Conservation (phyloP, 225 moss, liverwort and hornwort species). For the Sphagnum contortum region DNA sequence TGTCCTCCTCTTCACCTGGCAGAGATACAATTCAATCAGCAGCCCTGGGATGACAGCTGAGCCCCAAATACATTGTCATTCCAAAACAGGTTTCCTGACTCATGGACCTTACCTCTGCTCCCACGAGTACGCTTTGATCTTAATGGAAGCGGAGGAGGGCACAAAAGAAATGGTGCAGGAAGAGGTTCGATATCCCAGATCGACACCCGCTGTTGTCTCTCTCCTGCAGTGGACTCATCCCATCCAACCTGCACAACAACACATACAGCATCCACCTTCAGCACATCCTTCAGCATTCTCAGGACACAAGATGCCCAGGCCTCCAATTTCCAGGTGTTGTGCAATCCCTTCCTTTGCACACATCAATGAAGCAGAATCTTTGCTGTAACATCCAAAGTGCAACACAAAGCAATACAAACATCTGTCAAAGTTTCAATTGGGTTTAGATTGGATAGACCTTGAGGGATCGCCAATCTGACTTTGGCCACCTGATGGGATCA, state of each 20-base stretch:
- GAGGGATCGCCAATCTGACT: constrained; percentile 92
- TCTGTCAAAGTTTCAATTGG: background rate
- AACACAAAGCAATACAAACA: background rate
- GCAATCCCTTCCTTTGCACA: too few species aligned
- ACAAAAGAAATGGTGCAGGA: constrained; percentile 70
- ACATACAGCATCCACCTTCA: background rate
- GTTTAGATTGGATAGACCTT: constrained; percentile 36
- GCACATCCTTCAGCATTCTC: too few species aligned
- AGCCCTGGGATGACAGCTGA: constrained; percentile 8
- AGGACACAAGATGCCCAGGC: too few species aligned
- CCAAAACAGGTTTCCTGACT: too few species aligned
- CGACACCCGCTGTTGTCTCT: constrained; percentile 87
- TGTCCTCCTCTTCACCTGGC: constrained; percentile 82
- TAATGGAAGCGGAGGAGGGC: constrained; percentile 64
- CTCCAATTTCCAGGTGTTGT: too few species aligned
- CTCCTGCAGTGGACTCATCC: constrained; percentile 98
- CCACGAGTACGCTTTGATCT: constrained; percentile 85
- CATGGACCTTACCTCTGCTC: constrained; percentile 34
- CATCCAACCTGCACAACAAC: constrained; percentile 62
- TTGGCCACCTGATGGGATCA: constrained; percentile 80
- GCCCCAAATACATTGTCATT: too few species aligned
- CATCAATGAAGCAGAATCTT: too few species aligned
- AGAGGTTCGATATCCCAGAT: constrained; percentile 98
- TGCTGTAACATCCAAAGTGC: too few species aligned
- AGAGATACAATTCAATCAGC: constrained; percentile 1